Evolutionary conservation across 306 rosid species (phyloP).

Genomic region (Alnus glutinosa): DNA sequence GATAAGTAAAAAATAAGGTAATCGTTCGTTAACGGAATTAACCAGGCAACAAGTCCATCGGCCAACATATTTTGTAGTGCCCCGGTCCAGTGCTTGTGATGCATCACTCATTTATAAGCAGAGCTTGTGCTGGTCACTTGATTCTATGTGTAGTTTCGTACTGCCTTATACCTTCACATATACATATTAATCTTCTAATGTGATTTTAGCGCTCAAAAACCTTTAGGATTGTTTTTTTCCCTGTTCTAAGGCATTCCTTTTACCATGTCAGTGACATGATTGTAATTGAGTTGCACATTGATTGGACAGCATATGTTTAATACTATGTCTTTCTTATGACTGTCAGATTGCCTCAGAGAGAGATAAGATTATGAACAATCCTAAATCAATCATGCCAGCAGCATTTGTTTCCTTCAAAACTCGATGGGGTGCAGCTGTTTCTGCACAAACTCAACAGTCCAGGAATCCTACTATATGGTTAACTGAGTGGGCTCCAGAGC

Average conservation of each 20-base stretch:
- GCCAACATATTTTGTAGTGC: not conserved
- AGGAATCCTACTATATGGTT: slow-evolving; percentile 92
- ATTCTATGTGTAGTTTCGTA: not conserved
- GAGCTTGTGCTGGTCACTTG: not conserved
- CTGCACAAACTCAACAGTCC: slow-evolving; percentile 90
- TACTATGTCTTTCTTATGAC: slow-evolving; percentile 13
- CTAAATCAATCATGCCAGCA: slow-evolving; percentile 76
- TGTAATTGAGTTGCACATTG: slow-evolving; percentile 14
- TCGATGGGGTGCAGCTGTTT: slow-evolving; percentile 97
- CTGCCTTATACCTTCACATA: not conserved
- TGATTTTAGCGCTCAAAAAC: not conserved
- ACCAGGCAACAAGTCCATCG: not conserved
- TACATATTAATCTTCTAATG: not conserved
- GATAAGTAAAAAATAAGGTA: too few species aligned
- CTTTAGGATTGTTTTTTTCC: not conserved
- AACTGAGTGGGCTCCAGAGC: slow-evolving; percentile 99
- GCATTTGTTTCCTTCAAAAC: slow-evolving; percentile 91
- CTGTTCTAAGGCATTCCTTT: slow-evolving; percentile 18
- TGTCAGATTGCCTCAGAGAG: slow-evolving; percentile 73
- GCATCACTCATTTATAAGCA: not conserved
- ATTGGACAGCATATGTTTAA: not conserved
- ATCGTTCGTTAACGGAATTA: too few species aligned
- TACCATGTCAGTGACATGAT: slow-evolving; percentile 1
- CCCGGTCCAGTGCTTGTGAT: not conserved
- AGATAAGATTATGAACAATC: slow-evolving; percentile 46